phyloP scores from a whole-genome alignment of 2,329 filamentous ascomycete genomes.

The Acephala macrosclerotiorum region DNA sequence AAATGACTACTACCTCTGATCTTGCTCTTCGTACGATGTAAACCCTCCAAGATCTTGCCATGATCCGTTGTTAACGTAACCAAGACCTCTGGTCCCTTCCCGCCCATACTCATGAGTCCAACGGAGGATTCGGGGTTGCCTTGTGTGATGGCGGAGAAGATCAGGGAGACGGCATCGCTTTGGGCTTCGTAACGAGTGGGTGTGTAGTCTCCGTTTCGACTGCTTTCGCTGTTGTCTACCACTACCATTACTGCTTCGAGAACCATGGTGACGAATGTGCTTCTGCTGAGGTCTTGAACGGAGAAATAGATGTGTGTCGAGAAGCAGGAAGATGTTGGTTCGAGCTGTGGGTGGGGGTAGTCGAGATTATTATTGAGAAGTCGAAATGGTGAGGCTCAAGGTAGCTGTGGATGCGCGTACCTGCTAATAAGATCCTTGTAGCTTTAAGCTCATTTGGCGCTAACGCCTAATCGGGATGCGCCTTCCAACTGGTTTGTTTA shows the following conservation, averaged over 20 bases:
- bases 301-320: too few relatives aligned
- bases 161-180: constrained; percentile 90
- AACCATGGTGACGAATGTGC: constrained; percentile 74
- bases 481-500: constrained; percentile 50
- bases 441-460: constrained; percentile 31
- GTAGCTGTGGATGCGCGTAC: constrained; percentile 41
- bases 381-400: constrained; percentile 27
- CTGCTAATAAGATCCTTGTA: constrained; percentile 34
- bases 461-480: constrained; percentile 24
- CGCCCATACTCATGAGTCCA: constrained; percentile 98
- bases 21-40: constrained; percentile 89
- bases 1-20: constrained; percentile 90
- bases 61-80: constrained; percentile 96
- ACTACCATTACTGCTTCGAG: constrained; percentile 99
- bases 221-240: constrained; percentile 99
- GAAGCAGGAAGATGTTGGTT: constrained; percentile 6
- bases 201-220: constrained; percentile 91
- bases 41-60: constrained; percentile 90
- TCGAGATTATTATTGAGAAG: constrained; percentile 4
- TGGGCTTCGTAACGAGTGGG: constrained; percentile 97
- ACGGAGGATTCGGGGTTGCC: constrained; percentile 97
- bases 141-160: constrained; percentile 95
- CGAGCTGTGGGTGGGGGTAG: neutral
- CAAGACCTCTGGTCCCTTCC: constrained; percentile 95
- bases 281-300: constrained; percentile 24